Evolutionary conservation across 164 flowering plant genomes (phyloP).

Genomic region (Macadamia tetraphylla): DNA sequence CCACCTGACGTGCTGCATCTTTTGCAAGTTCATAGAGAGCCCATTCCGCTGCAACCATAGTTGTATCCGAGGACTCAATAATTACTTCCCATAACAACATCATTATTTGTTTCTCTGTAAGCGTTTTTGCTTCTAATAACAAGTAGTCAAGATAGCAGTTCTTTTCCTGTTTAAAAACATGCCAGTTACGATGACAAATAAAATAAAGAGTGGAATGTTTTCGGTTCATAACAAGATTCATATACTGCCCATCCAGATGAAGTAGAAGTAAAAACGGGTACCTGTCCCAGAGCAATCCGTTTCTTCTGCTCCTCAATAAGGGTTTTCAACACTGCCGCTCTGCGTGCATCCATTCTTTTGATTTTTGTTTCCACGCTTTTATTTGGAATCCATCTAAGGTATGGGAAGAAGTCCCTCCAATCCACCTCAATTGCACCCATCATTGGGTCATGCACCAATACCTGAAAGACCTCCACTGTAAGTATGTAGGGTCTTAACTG

Average conservation of each 20-base stretch:
- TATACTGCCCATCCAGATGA: too few relatives aligned
- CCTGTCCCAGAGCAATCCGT: conserved; percentile 52
- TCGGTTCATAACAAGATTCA: too few relatives aligned
- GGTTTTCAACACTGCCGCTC: conserved; percentile 60
- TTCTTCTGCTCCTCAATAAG: conserved; percentile 54
- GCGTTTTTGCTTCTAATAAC: conserved; percentile 49
- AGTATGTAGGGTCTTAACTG: too few relatives aligned
- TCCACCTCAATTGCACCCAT: conserved; percentile 91
- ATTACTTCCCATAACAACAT: conserved; percentile 82
- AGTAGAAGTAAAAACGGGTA: conserved; percentile 12
- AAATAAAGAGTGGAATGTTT: background rate
- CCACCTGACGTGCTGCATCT: conserved; percentile 54
- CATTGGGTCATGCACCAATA: conserved; percentile 68
- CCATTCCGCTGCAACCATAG: conserved; percentile 83
- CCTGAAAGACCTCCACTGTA: conserved; percentile 37
- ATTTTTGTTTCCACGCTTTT: conserved; percentile 51
- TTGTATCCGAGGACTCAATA: conserved; percentile 80
- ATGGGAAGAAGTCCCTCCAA: conserved; percentile 98
- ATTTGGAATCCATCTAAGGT: conserved; percentile 85
- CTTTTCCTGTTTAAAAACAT: conserved; percentile 30
- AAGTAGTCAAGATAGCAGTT: conserved; percentile 55
- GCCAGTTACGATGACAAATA: background rate
- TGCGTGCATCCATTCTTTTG: conserved; percentile 34
- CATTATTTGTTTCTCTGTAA: conserved; percentile 47
- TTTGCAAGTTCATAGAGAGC: conserved; percentile 88